These are phyloP conservation scores for Garcileccinum viscosum DNA, from an alignment of 1,284 basidiomycete species.

Conservation along the genomic window DNA sequence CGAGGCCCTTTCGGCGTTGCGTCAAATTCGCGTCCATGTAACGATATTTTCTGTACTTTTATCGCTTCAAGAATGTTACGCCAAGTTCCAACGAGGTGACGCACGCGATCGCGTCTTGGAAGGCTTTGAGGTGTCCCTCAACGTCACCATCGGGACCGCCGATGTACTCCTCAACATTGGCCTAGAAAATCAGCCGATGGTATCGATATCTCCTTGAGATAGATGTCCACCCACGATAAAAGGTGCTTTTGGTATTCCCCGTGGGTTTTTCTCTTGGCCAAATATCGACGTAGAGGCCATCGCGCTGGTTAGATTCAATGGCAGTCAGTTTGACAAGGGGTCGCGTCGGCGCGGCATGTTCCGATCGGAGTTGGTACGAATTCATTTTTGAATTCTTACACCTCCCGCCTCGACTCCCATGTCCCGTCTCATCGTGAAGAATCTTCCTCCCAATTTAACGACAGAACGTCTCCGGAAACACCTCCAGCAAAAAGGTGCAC, in stretches of 20 bases:
- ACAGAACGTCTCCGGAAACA: slow-evolving; percentile 73
- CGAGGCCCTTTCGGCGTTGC: slow-evolving; percentile 80
- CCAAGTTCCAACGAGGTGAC: slow-evolving; percentile 35
- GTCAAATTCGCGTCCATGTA: slow-evolving; percentile 94
- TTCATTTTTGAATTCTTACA: background rate
- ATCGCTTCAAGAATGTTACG: slow-evolving; percentile 27
- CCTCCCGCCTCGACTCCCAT: slow-evolving; percentile 43
- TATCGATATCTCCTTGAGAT: slow-evolving; percentile 3
- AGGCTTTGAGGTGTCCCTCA: slow-evolving; percentile 80
- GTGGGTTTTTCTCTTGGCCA: slow-evolving; percentile 75
- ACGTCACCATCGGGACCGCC: slow-evolving; percentile 82
- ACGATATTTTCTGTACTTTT: slow-evolving; percentile 86
- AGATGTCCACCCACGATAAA: slow-evolving; percentile 78
- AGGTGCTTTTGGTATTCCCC: slow-evolving; percentile 93
- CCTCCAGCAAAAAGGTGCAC: slow-evolving; percentile 67
- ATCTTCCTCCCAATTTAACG: slow-evolving; percentile 80
- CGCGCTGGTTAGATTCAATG: background rate
- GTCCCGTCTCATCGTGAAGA: slow-evolving; percentile 93
- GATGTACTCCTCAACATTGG: slow-evolving; percentile 87
- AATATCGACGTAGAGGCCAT: slow-evolving; percentile 52
- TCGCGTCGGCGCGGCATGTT: slow-evolving; percentile 31
- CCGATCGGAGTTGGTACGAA: slow-evolving; percentile 33
- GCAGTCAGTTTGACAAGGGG: background rate
- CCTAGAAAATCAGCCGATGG: slow-evolving; percentile 47
- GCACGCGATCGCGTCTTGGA: slow-evolving; percentile 94